Conservation (phyloP, 2,329 filamentous ascomycete species). For the Fusarium sp. region DNA sequence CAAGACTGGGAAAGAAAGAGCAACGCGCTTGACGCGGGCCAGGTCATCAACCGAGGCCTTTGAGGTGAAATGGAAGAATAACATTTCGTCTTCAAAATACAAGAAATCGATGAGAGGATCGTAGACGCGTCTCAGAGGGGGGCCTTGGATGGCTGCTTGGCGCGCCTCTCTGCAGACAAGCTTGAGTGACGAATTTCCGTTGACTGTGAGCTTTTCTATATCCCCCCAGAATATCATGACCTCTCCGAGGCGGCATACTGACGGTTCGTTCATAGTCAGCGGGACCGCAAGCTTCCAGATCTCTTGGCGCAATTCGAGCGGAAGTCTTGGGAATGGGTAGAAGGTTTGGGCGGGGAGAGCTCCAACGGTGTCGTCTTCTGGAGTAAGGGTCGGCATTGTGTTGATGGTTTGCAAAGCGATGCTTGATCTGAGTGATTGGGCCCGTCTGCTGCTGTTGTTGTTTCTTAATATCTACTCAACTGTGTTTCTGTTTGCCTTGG, state of each 20-base stretch:
- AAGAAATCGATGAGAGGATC: background rate
- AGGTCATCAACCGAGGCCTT: background rate
- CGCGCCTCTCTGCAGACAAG: background rate
- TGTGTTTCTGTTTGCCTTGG: background rate
- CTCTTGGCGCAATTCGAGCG: background rate
- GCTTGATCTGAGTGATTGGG: background rate
- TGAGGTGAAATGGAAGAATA: background rate
- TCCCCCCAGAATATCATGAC: too few species aligned
- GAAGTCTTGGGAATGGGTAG: background rate
- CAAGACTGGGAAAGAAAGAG: background rate
- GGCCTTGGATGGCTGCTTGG: background rate
- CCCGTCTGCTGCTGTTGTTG: rapidly evolving
- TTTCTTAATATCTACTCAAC: background rate
- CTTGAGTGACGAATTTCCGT: background rate
- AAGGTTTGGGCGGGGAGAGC: background rate
- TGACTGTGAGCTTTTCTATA: background rate
- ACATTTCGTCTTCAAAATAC: background rate
- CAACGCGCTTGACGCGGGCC: background rate
- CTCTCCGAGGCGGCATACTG: background rate
- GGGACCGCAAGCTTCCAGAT: background rate
- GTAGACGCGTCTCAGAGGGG: background rate
- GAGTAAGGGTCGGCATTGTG: background rate
- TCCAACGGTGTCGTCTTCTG: background rate
- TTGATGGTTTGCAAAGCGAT: background rate
- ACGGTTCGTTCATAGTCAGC: background rate